These are phyloP conservation scores for Xylaria sp. DNA, from an alignment of 2,329 filamentous ascomycete species.

Conservation along the genomic window DNA sequence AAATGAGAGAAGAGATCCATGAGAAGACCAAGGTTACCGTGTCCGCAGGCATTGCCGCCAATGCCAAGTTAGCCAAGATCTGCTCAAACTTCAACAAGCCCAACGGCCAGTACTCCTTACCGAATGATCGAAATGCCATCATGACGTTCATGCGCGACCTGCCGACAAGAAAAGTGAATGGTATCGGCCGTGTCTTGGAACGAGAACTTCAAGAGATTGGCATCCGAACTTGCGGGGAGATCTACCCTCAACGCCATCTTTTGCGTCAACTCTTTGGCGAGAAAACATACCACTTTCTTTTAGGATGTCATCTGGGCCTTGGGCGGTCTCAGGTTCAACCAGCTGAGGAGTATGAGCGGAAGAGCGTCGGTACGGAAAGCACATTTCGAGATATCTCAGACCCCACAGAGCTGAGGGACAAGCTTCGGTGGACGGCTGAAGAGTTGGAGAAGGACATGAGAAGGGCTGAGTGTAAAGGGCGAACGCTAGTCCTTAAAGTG, in stretches of 20 bases:
- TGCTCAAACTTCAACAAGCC: slow-evolving; percentile 96
- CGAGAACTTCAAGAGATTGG: slow-evolving; percentile 89
- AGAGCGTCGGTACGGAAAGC: slow-evolving; percentile 92
- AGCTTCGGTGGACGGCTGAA: slow-evolving; percentile 82
- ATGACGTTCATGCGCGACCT: slow-evolving; percentile 87
- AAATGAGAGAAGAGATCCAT: slow-evolving; percentile 80
- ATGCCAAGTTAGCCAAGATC: slow-evolving; percentile 94
- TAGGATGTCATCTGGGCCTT: slow-evolving; percentile 85
- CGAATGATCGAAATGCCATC: slow-evolving; percentile 76
- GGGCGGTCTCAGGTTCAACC: slow-evolving; percentile 87
- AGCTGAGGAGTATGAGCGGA: slow-evolving; percentile 88
- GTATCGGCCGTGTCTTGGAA: slow-evolving; percentile 93
- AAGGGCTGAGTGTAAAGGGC: slow-evolving; percentile 83
- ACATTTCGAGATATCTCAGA: slow-evolving; percentile 86
- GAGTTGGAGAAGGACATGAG: slow-evolving; percentile 88
- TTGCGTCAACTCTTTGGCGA: slow-evolving; percentile 85
- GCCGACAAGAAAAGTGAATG: slow-evolving; percentile 90
- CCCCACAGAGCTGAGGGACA: slow-evolving; percentile 73
- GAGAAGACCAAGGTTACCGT: slow-evolving; percentile 85
- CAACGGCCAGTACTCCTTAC: slow-evolving; percentile 86
- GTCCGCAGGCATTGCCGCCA: slow-evolving; percentile 92
- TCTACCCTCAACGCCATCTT: slow-evolving; percentile 79
- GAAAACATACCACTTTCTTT: slow-evolving; percentile 87
- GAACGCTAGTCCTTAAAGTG: slow-evolving; percentile 91
- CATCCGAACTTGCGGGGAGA: slow-evolving; percentile 87